Evolutionary conservation across 495 filamentous ascomycete genomes (phyloP).

Genomic region (Aspergillus ellipticus): DNA sequence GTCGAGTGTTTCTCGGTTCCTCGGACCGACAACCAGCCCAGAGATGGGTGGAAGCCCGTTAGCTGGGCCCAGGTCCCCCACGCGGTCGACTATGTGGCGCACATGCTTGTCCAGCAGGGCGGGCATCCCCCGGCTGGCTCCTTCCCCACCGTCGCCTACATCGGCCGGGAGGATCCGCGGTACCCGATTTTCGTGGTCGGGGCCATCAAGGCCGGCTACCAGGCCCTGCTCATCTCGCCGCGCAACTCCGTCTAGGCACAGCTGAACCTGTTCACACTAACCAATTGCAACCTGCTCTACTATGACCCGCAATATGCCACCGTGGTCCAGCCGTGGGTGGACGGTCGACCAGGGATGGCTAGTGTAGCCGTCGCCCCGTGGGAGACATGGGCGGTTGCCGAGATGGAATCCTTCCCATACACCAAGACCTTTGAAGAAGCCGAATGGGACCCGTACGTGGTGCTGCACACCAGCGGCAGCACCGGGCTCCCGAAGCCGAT

Average conservation of each 20-base stretch:
- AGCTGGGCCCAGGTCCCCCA: slow-evolving; percentile 27
- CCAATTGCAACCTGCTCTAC: slow-evolving; percentile 31
- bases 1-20: slow-evolving; percentile 14
- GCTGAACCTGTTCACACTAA: slow-evolving; percentile 29
- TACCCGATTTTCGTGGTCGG: slow-evolving; percentile 37
- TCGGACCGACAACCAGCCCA: slow-evolving; percentile 8
- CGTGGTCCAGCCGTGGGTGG: slow-evolving; percentile 19
- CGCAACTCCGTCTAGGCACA: slow-evolving; percentile 39
- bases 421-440: slow-evolving; percentile 29
- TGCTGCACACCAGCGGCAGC: slow-evolving; percentile 43
- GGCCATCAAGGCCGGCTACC: slow-evolving; percentile 28
- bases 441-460: slow-evolving; percentile 24
- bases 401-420: slow-evolving; percentile 22
- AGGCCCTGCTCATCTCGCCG: slow-evolving; percentile 34
- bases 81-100: slow-evolving; percentile 38
- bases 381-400: slow-evolving; percentile 17
- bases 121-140: slow-evolving; percentile 16
- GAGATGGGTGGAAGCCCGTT: slow-evolving; percentile 25
- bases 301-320: slow-evolving; percentile 10
- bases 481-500: slow-evolving; percentile 45
- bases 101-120: slow-evolving; percentile 32
- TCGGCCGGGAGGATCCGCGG: slow-evolving; percentile 33
- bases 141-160: slow-evolving; percentile 33
- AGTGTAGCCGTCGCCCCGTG: slow-evolving; percentile 12
- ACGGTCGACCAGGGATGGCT: slow-evolving; percentile 16